Base-by-base conservation (phyloP, 2,329 filamentous ascomycete genomes). In the Leptographium wingfieldii region DNA sequence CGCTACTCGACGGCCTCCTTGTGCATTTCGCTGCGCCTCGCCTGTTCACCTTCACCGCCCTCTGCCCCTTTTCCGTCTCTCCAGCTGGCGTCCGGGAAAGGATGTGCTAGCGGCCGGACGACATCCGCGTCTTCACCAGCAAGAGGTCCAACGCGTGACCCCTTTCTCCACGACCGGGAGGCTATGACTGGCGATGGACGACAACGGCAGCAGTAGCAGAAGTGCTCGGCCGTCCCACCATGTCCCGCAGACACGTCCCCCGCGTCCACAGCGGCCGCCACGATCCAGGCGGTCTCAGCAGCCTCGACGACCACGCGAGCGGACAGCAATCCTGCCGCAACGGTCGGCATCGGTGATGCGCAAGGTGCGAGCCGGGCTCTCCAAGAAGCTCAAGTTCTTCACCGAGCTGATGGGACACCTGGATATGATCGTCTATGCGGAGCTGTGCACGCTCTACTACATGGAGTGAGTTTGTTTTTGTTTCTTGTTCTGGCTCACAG, bases 401-500 rank as follows among this genome's bases (percentile, higher is more conserved):
- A 80, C 76, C 49, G 78, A 84, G 65, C 74, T 87, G 62, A 79
- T 84, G 65, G 75, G 76, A 66, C 81, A 77, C 63, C 73, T 87
- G 61, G 84, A 88, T 72, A 78, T 80, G 66, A 67, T 86, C 54
- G 79, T 86, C 56, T 85, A 84, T 69, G 80, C 79, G 49, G 83
- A 87, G 73, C 73, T 87, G 60, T 84, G 81, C 67, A 77, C 80
- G 52, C 66, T 87, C 65, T 88, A 88, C 69, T 87, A 87, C 69
- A 83, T 87, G 80, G 85, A 88, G 84, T 87, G 75, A 60, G 79
- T 22, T 22, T 22, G 22, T 22, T 22, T 22, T 22, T 22, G 22
- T 22, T 22, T 22, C 22, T 22, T 22, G 43, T 38, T 31, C 31
- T 31, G 31, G 31, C 31, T 31, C 31, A 31, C 31, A 31, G 16